Percentiles rank a stretch among this genome's conserved stretches.
Evolutionary conservation across 2,329 filamentous ascomycete genomes (phyloP).

Genomic region (Fusarium buxicola): DNA sequence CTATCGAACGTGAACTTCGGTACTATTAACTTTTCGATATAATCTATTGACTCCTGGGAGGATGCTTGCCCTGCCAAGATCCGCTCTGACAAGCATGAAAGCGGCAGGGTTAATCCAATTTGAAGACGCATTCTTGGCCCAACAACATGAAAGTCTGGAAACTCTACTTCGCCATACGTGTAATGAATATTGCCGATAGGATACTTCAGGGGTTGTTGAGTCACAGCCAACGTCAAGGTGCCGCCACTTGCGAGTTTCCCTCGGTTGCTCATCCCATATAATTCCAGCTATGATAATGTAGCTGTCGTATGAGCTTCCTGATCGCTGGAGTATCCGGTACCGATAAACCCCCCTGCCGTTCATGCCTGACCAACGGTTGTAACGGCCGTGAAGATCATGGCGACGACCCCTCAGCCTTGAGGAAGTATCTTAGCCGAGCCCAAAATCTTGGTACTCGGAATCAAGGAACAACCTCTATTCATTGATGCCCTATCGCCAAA

Average conservation of each 20-base stretch:
- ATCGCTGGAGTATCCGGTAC: neutral
- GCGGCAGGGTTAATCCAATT: conserved; percentile 5
- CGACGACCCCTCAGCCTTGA: conserved; percentile 7
- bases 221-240: conserved; percentile 14
- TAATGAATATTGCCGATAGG: conserved; percentile 1
- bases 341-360: conserved; percentile 7
- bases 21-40: neutral
- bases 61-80: neutral
- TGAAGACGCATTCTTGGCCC: conserved; percentile 10
- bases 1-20: conserved; percentile 10
- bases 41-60: conserved; percentile 1
- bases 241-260: neutral
- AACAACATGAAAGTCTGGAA: neutral
- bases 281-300: too few relatives aligned
- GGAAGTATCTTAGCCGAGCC: conserved; percentile 5
- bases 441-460: conserved; percentile 16
- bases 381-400: conserved; percentile 10
- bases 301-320: neutral
- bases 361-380: neutral
- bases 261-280: neutral
- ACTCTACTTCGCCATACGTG: conserved; percentile 1
- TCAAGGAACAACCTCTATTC: conserved; percentile 1
- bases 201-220: conserved; percentile 12
- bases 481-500: conserved; percentile 14
- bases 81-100: conserved; percentile 9